Conservation (phyloP, 1,139 yeast species). For the Geotrichum aggregatum region DNA sequence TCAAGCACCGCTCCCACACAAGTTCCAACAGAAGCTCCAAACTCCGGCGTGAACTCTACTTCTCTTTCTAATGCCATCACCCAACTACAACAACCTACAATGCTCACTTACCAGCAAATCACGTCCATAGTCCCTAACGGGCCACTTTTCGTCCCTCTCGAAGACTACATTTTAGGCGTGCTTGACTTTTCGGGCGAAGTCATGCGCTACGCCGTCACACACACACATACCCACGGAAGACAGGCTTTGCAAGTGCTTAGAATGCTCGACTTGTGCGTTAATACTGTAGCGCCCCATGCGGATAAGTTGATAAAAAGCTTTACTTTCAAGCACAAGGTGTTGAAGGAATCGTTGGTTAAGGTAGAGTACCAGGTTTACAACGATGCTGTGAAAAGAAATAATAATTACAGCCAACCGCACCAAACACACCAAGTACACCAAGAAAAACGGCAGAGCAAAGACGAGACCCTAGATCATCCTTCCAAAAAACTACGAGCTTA, state of each 20-base stretch:
- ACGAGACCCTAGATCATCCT: too few relatives aligned
- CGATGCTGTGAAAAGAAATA: neutral
- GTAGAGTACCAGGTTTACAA: slow-evolving; percentile 5
- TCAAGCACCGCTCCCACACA: too few relatives aligned
- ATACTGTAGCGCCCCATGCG: slow-evolving; percentile 1
- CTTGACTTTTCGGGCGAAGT: slow-evolving; percentile 47
- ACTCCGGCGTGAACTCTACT: too few relatives aligned
- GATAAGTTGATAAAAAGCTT: neutral
- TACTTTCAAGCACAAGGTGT: neutral
- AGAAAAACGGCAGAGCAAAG: neutral
- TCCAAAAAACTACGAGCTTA: too few relatives aligned
- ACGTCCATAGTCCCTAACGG: neutral
- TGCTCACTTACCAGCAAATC: slow-evolving; percentile 12
- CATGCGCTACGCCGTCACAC: slow-evolving; percentile 41
- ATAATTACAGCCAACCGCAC: too few relatives aligned
- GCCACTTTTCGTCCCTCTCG: slow-evolving; percentile 22
- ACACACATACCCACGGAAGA: slow-evolving; percentile 11
- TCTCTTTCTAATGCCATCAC: too few relatives aligned
- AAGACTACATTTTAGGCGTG: slow-evolving; percentile 43
- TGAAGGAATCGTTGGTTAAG: slow-evolving; percentile 1
- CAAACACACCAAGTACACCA: neutral
- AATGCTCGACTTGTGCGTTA: slow-evolving; percentile 23
- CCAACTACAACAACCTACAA: too few relatives aligned
- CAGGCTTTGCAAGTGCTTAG: slow-evolving; percentile 23
- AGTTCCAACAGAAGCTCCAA: too few relatives aligned